Base-by-base conservation (phyloP, 139 green algal species). In the Coccomyxa sp. region DNA sequence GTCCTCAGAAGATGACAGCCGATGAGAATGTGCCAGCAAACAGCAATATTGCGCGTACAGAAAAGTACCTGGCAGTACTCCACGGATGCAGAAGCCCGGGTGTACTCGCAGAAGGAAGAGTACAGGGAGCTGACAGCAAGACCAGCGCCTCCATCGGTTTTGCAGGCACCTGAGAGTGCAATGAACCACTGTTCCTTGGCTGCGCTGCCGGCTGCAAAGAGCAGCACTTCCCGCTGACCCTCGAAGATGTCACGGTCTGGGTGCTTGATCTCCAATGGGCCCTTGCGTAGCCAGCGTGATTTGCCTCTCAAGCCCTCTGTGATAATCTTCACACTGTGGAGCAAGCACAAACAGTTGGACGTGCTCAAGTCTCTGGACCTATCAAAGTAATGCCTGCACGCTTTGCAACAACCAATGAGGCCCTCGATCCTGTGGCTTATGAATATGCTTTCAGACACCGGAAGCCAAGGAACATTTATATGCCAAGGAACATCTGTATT, bases 211-310 rank as follows among this genome's bases (percentile, higher is more conserved):
- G 74, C 79, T 60, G 86, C 88, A 82, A 91, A 92, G 23, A 92
- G 75, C 66, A 84, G 86, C 74, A 92, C 85, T 57, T 18, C 76
- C 0, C 60, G 82, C 81, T 90, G 84, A 3, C 87, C 85, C 13
- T 87, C 84, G 32, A 93, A 77, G 30, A 94, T 84, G 16, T 31
- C 17, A 51, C 88, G 84, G 30, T 58, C 77, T 25, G 78, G 79
- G 79, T 94, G 91, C 0, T 32, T 80, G 28, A 94, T 77, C 67
- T 92, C 82, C 81, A 94, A 79, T 1, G 91, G 91, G 4, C 74
- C 87, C 51, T 91, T 90, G 1, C 81, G 63, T 83, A 80, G 87
- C 84, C 83, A 91, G 13, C 82, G 31, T 10, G 76, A 78, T 58
- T 90, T 88, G 30, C 74, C 66, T 23, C 57, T 58, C 30, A 84